Base-by-base conservation (phyloP, 1,284 basidiomycete species). In the Austroboletus niveus region DNA sequence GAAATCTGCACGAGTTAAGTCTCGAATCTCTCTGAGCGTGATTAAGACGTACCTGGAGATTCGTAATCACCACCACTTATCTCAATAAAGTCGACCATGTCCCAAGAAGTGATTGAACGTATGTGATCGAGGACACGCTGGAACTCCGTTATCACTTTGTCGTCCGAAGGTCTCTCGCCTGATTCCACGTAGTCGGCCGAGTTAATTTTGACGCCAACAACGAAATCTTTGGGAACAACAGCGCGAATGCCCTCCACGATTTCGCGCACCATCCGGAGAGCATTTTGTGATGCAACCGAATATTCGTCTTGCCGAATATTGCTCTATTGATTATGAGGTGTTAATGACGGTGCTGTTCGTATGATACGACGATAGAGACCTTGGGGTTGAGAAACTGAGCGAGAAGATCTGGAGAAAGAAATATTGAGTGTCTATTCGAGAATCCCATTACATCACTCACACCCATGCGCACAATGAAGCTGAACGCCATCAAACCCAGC, bases 401-500 rank as follows among this genome's bases (percentile, higher is more conserved):
- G 15, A 98, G 73, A 17, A 97, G 77, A 68, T 97, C 85, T 93
- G 20, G 24, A 12, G 29, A 24, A n/a, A 2, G 29, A 24, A n/a
- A 2, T 24, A n/a, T 29, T 53, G 2, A 48, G 32, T n/a, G 7
- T 8, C 17, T n/a, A 24, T 48, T 12, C 30, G 41, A 31, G 12
- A 48, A 46, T 34, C 36, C 27, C 5, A 24, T 2, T 30, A 27
- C 24, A 42, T 32, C 10, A 69, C 88, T 72, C 52, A 89, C 89
- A 94, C 27, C 94, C 94, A 72, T 97, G 94, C 2, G 89, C 88
- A 31, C 80, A 89, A 69, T 98, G 95, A 20, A 98, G 58, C 64
- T 98, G 85, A 11, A 97, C 74, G 0, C 95, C 95, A 60, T 97
- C 92, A 66, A 95, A 97, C 0, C 92, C 92, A 27, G 88, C 75